phyloP scores from a whole-genome alignment of 129 eudicot species.

The Pseudognaphalium luteoalbum region DNA sequence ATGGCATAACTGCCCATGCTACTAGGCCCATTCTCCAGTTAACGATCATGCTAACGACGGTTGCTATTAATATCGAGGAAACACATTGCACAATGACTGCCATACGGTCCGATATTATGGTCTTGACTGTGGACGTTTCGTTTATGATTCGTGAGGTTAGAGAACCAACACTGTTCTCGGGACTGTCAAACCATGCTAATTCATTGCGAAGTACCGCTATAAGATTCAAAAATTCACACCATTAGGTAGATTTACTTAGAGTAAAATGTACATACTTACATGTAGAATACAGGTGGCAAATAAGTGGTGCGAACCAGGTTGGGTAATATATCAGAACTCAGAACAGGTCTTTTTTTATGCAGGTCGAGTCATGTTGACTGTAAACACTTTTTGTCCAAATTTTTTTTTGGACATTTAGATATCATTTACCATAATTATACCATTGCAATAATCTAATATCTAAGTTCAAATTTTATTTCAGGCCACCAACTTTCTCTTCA shows the following conservation, averaged over 20 bases:
- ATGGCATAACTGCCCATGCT: slow-evolving; percentile 95
- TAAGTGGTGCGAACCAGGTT: not conserved
- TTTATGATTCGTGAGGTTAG: slow-evolving; percentile 62
- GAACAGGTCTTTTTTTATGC: not conserved
- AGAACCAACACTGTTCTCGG: slow-evolving; percentile 67
- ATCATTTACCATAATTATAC: too few species aligned
- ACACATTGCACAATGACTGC: slow-evolving; percentile 85
- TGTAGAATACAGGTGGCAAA: not conserved
- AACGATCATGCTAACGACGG: slow-evolving; percentile 63
- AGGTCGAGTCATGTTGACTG: not conserved
- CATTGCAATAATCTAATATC: too few species aligned
- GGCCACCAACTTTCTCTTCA: too few species aligned
- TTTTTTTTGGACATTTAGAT: too few species aligned
- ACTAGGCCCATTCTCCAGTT: slow-evolving; percentile 87
- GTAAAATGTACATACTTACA: not conserved
- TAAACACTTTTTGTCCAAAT: not conserved
- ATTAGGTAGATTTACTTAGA: not conserved
- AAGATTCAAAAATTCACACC: slow-evolving; percentile 5
- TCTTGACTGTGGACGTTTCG: slow-evolving; percentile 78
- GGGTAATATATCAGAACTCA: not conserved
- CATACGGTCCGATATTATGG: slow-evolving; percentile 79
- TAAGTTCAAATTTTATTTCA: too few species aligned
- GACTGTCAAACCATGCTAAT: slow-evolving; percentile 74
- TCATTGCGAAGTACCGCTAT: slow-evolving; percentile 67
- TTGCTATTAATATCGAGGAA: slow-evolving; percentile 78